Base-by-base conservation (phyloP, 345 rosid species). In the Brassica carinata region DNA sequence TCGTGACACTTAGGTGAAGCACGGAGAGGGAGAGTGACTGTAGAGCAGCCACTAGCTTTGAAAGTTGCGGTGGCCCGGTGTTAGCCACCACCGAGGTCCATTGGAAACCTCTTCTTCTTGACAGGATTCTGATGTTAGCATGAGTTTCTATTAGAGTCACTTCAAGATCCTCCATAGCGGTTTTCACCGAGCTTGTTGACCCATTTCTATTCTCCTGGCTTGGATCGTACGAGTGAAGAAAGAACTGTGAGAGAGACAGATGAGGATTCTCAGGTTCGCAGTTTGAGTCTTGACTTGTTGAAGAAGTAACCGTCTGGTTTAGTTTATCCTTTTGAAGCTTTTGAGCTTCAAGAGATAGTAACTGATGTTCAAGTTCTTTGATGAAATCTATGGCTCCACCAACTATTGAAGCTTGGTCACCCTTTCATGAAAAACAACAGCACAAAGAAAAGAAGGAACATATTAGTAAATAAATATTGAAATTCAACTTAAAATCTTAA, bases 391-490 rank as follows among this genome's bases (percentile, higher is more conserved):
- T 88, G 5, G 97, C 97, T 51, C 97, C 97, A 34, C 94, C 98
- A 58, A 94, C 97, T 76, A 91, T 88, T 26, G 98, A 90, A 2
- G 98, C 98, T 80, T 92, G 98, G 81, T 94, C 98, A 77, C 98
- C 93, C 98, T 94, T 64, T 77, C 36, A 75, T 7, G n/a, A 26
- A 63, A 73, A 51, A 3, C 14, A 27, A 27, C 34, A 15, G 9
- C 67, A 34, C 31, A 53, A 19, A 2, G 36, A 73, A 31, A 75
- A 18, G 10, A 63, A 63, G 19, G 13, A 77, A 45, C 43, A 33
- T 31, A 40, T 29, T 26, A 53, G 62, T 58, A 43, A 33, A 53
- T 29, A 53, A 14, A n/a, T 1, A 51, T 30, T 67, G 34, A 10
- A 33, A 69, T 8, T 33, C 10, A 17, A 67, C 61, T 30, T 2